Percentiles rank a stretch among this genome's conserved stretches.
Conservation (phyloP, 495 filamentous ascomycete species). For the Hyaloscypha variabilis region DNA sequence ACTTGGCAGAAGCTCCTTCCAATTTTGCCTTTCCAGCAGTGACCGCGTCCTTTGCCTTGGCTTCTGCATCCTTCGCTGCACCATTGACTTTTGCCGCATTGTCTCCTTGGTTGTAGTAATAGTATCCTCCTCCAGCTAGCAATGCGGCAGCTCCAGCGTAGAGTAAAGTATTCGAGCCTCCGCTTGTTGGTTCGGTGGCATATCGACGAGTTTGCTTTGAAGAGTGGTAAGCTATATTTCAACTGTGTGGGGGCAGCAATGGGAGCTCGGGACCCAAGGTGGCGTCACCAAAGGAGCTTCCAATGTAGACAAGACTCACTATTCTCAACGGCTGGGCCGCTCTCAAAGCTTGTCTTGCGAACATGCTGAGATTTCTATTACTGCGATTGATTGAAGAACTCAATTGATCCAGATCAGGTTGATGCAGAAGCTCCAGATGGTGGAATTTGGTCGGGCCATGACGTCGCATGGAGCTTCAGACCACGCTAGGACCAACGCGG, state of each 20-base stretch:
- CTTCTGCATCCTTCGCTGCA: conserved; percentile 42
- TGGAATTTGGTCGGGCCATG: neutral
- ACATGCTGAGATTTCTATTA: conserved; percentile 37
- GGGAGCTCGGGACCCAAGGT: neutral
- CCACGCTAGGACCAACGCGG: neutral
- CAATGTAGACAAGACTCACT: conserved; percentile 39
- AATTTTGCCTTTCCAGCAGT: conserved; percentile 21
- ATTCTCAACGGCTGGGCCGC: conserved; percentile 48
- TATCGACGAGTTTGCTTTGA: conserved; percentile 50
- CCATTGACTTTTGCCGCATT: conserved; percentile 48
- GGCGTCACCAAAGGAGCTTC: conserved; percentile 33
- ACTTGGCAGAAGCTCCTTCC: conserved; percentile 40
- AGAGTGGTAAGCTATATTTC: neutral
- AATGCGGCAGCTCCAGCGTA: conserved; percentile 41
- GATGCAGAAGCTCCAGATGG: neutral
- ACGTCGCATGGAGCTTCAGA: neutral
- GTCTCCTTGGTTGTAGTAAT: conserved; percentile 48
- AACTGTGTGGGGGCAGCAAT: neutral
- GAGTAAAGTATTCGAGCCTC: conserved; percentile 45
- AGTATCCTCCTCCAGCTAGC: conserved; percentile 51
- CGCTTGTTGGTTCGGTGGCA: conserved; percentile 48
- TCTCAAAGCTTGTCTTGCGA: conserved; percentile 45
- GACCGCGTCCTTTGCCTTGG: conserved; percentile 42
- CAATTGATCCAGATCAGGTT: neutral
- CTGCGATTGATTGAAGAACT: neutral